Evolutionary conservation across 2,329 filamentous ascomycete species (phyloP).

Genomic region (Xenosphaeropsis pyriputrescens): DNA sequence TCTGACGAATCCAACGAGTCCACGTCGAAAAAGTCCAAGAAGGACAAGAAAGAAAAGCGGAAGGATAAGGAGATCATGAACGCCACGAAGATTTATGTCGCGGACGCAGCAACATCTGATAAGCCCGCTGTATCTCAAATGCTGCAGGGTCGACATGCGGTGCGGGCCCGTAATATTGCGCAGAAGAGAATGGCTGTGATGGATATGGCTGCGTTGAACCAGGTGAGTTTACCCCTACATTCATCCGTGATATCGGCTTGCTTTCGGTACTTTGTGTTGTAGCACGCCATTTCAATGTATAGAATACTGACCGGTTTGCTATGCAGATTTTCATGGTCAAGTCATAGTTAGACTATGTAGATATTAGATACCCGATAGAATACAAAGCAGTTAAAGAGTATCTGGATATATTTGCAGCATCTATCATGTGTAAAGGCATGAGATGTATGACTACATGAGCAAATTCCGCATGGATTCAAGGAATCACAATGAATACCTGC

Average conservation of each 20-base stretch:
- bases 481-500: no score
- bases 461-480: no score
- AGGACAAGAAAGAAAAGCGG: conserved; percentile 7
- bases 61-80: conserved; percentile 13
- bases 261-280: background rate
- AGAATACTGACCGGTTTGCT: conserved; percentile 8
- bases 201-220: conserved; percentile 71
- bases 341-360: conserved; percentile 12
- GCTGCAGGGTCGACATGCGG: conserved; percentile 43
- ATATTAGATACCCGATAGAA: conserved; percentile 1
- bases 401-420: no score
- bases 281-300: conserved; percentile 2
- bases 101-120: conserved; percentile 30
- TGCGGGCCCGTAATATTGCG: conserved; percentile 70
- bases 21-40: conserved; percentile 11
- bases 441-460: no score
- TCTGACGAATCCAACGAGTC: conserved; percentile 7
- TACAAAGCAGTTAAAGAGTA: no score
- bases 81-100: conserved; percentile 19
- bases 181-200: conserved; percentile 76
- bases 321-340: conserved; percentile 57
- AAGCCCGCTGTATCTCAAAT: conserved; percentile 20
- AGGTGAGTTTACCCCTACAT: conserved; percentile 38
- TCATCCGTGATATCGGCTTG: background rate
- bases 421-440: no score